These are phyloP conservation scores for Casaregolazyma lundiana DNA, from an alignment of 1,139 yeast species.

Conservation along the genomic window DNA sequence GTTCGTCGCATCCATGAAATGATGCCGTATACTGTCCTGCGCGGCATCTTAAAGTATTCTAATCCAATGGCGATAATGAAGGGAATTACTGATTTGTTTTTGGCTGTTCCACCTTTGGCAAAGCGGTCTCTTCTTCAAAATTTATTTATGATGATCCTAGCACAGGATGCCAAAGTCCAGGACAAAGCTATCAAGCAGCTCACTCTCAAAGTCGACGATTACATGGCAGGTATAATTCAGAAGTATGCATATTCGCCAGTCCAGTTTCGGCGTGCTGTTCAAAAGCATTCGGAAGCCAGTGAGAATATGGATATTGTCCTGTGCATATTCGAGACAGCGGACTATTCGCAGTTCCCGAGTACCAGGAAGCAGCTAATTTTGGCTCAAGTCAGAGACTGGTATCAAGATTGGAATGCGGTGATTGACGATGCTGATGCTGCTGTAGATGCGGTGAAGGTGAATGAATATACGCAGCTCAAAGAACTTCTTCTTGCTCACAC, in stretches of 20 bases:
- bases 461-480: conserved; percentile 46
- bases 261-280: conserved; percentile 22
- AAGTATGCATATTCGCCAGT: conserved; percentile 27
- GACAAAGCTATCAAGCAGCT: conserved; percentile 51
- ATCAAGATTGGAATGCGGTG: conserved; percentile 39
- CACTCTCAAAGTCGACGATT: conserved; percentile 36
- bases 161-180: conserved; percentile 72
- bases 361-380: conserved; percentile 4
- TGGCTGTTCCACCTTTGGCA: conserved; percentile 68
- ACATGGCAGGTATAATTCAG: conserved; percentile 27
- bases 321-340: conserved; percentile 13
- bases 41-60: conserved; percentile 70
- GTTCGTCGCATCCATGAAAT: conserved; percentile 62
- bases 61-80: conserved; percentile 84
- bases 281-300: conserved; percentile 11
- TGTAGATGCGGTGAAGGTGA: conserved; percentile 25
- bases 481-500: conserved; percentile 62
- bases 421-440: conserved; percentile 19
- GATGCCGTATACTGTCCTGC: conserved; percentile 72
- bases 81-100: conserved; percentile 66
- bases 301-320: conserved; percentile 14
- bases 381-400: conserved; percentile 28
- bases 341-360: not conserved
- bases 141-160: conserved; percentile 65
- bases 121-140: conserved; percentile 65